Base-by-base conservation (phyloP, 495 filamentous ascomycete species). In the Penicillium psychrofluorescens region DNA sequence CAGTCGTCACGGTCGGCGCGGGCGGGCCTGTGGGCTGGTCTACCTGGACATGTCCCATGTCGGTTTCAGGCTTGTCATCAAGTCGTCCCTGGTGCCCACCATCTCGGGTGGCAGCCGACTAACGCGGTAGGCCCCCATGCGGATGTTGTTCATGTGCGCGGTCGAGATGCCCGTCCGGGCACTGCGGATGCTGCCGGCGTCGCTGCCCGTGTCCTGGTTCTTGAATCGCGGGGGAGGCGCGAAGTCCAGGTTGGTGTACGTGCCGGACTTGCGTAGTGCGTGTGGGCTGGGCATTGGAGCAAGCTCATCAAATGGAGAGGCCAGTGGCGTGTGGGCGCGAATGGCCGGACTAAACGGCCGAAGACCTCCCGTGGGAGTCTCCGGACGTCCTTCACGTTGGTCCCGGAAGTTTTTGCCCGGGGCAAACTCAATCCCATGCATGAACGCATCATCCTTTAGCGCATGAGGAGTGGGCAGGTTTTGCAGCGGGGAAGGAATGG, bases 191-290 rank as follows among this genome's bases (percentile, higher is more conserved):
- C 88, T 94, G 45, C 91, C 92, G 0, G 88, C 77, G 49, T 97
- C 92, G 54, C 89, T 95, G 37, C 59, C 73, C 42, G 64, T 68
- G 40, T 89, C 87, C 39, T 64, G 66, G 50, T 84, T 84, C 62
- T 77, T 85, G 66, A 95, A 91, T 41, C 86, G 84, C 41, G 84
- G 81, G 34, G 89, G 91, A 22, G 91, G 90, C n/a, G 90, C 90
- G 62, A 98, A 98, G 67, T 97, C 94, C 28, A 98, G 77, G 9
- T 70, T 83, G 2, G 90, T 95, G 60, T 87, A 98, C 5, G 89
- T 87, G 51, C 83, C 78, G 4, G 90, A 95, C 60, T 92, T 95
- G 51, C 88, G 83, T 41, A 98, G 79, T 37, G 81, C 64, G 66
- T 96, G 86, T 84, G 91, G 87, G 74, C 87, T 95, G 33, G 94